Conservation (phyloP, 257 asterid genomes). For the Solanum virginianum region DNA sequence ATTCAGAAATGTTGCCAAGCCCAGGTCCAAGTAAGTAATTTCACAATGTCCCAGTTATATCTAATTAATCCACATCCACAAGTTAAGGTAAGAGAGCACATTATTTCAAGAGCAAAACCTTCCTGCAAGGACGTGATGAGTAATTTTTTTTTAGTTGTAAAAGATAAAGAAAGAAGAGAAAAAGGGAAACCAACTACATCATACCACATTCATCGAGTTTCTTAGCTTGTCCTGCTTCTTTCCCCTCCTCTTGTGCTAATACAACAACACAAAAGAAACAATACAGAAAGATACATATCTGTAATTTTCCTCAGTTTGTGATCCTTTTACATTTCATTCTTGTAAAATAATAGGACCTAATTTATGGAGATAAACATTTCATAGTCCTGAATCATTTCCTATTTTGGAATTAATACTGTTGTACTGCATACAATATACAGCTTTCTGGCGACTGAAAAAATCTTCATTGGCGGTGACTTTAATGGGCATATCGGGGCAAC, state of each 20-base stretch:
- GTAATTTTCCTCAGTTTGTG: not conserved
- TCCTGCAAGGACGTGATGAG: not conserved
- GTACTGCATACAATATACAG: not conserved
- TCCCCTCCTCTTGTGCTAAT: not conserved
- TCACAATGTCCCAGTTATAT: not conserved
- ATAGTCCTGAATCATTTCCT: not conserved
- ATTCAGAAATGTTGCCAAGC: slow-evolving; percentile 74
- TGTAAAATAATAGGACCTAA: not conserved
- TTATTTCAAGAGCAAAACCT: not conserved
- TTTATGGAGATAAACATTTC: not conserved
- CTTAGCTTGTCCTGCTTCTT: not conserved
- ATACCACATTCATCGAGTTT: not conserved
- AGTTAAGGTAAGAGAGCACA: not conserved
- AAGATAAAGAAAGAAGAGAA: not conserved
- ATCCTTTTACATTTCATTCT: not conserved
- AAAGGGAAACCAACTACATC: not conserved
- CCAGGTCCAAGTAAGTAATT: slow-evolving; percentile 55
- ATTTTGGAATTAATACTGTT: not conserved
- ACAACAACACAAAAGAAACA: not conserved
- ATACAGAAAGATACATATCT: not conserved
- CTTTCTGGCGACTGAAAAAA: no score
- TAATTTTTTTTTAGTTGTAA: not conserved
- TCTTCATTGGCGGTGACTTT: no score
- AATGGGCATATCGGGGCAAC: no score
- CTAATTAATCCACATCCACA: not conserved